Base-by-base conservation (phyloP, 495 filamentous ascomycete genomes). In the Aspergillus ostianus region DNA sequence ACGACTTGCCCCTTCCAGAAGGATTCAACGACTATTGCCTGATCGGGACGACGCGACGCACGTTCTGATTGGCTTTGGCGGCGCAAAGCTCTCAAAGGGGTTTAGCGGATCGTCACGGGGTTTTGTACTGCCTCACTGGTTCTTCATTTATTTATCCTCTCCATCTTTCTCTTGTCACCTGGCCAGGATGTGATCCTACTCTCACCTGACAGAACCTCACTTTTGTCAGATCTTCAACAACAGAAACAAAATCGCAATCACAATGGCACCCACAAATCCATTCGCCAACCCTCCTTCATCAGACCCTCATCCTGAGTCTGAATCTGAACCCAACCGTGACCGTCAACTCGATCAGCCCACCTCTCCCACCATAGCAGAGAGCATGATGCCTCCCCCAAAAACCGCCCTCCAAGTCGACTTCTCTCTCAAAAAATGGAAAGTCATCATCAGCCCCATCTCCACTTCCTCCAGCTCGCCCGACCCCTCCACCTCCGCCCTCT, bases 371-470 rank as follows among this genome's bases (percentile, higher is more conserved):
- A 2, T 26, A 26, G 23, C 23, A 26, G 23, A 26, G 23, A 26
- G 23, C 23, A 26, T 4, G 23, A 26, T 26, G 23, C 4, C 15
- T 36, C 18, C 55, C 55, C 46, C 52, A 18, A 32, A 32, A 1
- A 26, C 29, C 36, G 53, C 51, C 4, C 63, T 73, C 15, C 57
- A 27, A 26, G 60, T 73, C 10, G 62, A 70, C 57, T 70, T 70
- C 51, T 58, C 64, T 46, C 71, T 67, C 69, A 62, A 63, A n/a
- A 64, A 65, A n/a, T 73, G 61, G 41, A 66, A 67, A 26, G 53
- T 58, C 18, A 46, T 61, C 0, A 60, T 73, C 15, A 65, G 53
- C 26, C 51, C 63, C 10, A 19, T 45, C 6, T 23, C 53, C 18
- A 44, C 30, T 0, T 64, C 71, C 15, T 57, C 66, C 13, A 71